Evolutionary conservation across 805 yeast genomes (phyloP), one percentile per base, ranked within the genome.

Genomic region (Ogataea pignaliae): DNA sequence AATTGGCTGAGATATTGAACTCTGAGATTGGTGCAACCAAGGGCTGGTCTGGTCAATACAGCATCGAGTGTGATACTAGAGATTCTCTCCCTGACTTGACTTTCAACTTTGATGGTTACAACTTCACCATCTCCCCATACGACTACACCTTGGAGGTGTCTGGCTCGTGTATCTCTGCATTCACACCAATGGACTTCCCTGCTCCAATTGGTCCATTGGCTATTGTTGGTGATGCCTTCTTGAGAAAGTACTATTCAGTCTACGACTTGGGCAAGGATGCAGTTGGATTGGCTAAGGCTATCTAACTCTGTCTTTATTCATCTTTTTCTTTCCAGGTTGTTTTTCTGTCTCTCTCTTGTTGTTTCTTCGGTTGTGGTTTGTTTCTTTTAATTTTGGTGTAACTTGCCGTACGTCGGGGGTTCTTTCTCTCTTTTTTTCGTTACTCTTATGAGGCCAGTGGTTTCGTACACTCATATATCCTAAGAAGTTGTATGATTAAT

Each of bases 161-260:
- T 47, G 99, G 98, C 36, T 81, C 95, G 36, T 93, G 99, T 77
- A 85, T 91, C 59, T 90, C 97, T 47, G 95, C 95, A 8, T 87
- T 93, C 75, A 89, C 96, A 34, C 95, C 96, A 57, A 81, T 93
- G 91, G 99, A 93, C 65, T 80, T 93, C 81, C 98, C 98, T 42
- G 88, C 83, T 59, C 97, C 97, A 50, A 84, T 91, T 59, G 98
- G 98, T 47, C 97, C 96, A 55, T 70, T 93, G 70, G 96, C 97
- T 46, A 91, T 93, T 60, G 72, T 93, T 56, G 99, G 99, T 64
- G 99, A 93, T 64, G 91, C 98, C 13, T 93, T 93, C 84, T 79
- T 93, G 71, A 88, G 99, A 75, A 85, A 76, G 64, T 91, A 81
- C 75, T 93, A 93, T 77, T 88, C 97, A 18, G 78, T 93, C 55